phyloP scores from a whole-genome alignment of 352 stramenopile species.

The Pythium aristosporum region DNA sequence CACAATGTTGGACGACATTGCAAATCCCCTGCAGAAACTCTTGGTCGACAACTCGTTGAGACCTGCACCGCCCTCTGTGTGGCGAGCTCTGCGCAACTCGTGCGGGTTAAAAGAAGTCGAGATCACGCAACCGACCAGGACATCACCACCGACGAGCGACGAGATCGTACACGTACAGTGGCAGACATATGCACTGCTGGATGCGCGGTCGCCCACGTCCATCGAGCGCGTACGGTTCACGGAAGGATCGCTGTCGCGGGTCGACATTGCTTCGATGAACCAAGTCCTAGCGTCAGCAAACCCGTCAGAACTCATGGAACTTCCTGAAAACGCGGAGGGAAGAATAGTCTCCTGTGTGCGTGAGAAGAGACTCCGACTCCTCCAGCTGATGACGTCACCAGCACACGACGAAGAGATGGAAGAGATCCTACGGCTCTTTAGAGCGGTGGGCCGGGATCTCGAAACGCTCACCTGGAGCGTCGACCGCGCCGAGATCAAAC shows the following conservation, averaged over 20 bases:
- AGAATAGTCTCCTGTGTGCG: neutral
- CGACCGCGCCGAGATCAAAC: slow-evolving; percentile 17
- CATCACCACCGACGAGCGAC: neutral
- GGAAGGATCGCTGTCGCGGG: slow-evolving; percentile 1
- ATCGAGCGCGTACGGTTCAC: slow-evolving; percentile 21
- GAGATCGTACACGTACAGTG: slow-evolving; percentile 13
- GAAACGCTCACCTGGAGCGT: slow-evolving; percentile 12
- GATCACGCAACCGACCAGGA: slow-evolving; percentile 11
- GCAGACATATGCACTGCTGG: slow-evolving; percentile 20
- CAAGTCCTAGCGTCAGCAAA: neutral
- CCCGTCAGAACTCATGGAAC: neutral
- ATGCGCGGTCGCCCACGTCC: slow-evolving; percentile 14
- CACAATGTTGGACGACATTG: slow-evolving; percentile 7
- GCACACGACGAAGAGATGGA: slow-evolving; percentile 15
- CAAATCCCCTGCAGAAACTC: slow-evolving; percentile 10
- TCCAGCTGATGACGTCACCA: slow-evolving; percentile 14
- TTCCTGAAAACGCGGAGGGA: neutral
- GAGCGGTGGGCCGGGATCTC: neutral
- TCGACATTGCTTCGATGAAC: slow-evolving; percentile 15
- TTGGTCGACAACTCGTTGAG: slow-evolving; percentile 13
- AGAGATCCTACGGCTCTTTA: slow-evolving; percentile 10
- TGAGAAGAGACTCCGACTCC: slow-evolving; percentile 11
- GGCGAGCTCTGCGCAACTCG: slow-evolving; percentile 11
- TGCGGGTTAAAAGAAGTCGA: slow-evolving; percentile 14
- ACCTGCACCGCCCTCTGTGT: slow-evolving; percentile 4